Evolutionary conservation across 2,329 filamentous ascomycete species (phyloP).

Genomic region (Arthrobotrys entomopaga): DNA sequence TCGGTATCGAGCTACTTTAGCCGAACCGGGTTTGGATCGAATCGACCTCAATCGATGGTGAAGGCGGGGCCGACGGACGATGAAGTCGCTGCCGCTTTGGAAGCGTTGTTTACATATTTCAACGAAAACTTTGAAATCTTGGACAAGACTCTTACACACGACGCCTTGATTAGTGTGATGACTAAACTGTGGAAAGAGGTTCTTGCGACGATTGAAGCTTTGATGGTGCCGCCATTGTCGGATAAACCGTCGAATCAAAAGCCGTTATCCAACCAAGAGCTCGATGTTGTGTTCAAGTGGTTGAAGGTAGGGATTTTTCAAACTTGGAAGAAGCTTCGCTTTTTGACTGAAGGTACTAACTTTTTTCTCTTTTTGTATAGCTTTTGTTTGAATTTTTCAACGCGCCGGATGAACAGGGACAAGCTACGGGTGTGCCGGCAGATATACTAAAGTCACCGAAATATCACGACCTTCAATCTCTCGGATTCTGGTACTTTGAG

Average conservation of each 20-base stretch:
- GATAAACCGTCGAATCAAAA: slow-evolving; percentile 91
- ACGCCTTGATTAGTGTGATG: slow-evolving; percentile 99
- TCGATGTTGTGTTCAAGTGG: slow-evolving; percentile 96
- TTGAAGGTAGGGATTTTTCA: slow-evolving; percentile 66
- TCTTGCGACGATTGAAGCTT: slow-evolving; percentile 84
- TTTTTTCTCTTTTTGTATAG: slow-evolving; percentile 56
- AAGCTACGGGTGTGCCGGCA: slow-evolving; percentile 85
- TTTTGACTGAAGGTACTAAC: not conserved
- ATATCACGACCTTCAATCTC: slow-evolving; percentile 94
- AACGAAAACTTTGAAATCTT: slow-evolving; percentile 99
- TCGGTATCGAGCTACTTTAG: slow-evolving; percentile 76
- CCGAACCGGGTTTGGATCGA: slow-evolving; percentile 68
- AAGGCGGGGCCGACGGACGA: slow-evolving; percentile 72
- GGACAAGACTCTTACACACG: slow-evolving; percentile 93
- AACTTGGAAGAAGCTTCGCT: not conserved
- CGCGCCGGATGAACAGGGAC: slow-evolving; percentile 83
- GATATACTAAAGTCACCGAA: slow-evolving; percentile 96
- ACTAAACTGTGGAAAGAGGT: slow-evolving; percentile 98
- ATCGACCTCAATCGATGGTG: slow-evolving; percentile 64
- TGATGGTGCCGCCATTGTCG: slow-evolving; percentile 91
- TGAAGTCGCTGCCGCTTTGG: slow-evolving; percentile 82
- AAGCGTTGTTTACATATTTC: slow-evolving; percentile 90
- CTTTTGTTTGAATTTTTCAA: slow-evolving; percentile 95
- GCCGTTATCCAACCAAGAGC: slow-evolving; percentile 83
- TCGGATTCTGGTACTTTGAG: slow-evolving; percentile 99